Conservation (phyloP, 495 filamentous ascomycete genomes). For the Thozetella sp. region DNA sequence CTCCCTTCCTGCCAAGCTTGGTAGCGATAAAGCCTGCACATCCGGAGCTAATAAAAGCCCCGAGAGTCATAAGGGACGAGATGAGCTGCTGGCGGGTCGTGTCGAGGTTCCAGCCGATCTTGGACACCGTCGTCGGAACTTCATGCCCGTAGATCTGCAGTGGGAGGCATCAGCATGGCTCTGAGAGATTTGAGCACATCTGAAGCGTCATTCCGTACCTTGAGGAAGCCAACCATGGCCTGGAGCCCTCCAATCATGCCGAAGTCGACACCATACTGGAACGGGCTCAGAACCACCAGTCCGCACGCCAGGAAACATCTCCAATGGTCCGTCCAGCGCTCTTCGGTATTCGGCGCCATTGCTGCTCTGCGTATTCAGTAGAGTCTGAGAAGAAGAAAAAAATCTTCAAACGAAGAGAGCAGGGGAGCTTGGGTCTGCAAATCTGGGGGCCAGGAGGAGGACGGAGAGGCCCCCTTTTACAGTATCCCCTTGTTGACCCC, state of each 20-base stretch:
- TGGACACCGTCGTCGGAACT: conserved; percentile 34
- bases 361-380: not conserved
- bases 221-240: conserved; percentile 59
- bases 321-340: conserved; percentile 24
- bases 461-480: not conserved
- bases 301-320: conserved; percentile 36
- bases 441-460: too few relatives aligned
- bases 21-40: conserved; percentile 52
- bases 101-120: conserved; percentile 56
- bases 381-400: not conserved
- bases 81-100: conserved; percentile 57
- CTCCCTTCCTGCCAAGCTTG: conserved; percentile 45
- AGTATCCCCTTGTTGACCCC: not conserved
- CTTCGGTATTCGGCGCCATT: not conserved
- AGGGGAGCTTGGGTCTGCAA: not conserved
- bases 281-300: conserved; percentile 49
- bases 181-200: too few relatives aligned
- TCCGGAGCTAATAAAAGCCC: conserved; percentile 58
- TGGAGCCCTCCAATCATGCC: conserved; percentile 60
- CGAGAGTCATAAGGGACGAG: conserved; percentile 61
- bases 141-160: conserved; percentile 37
- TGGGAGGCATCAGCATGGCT: not conserved
- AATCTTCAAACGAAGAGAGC: not conserved
- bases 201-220: conserved; percentile 21
- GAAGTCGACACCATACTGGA: conserved; percentile 64